These are phyloP conservation scores for Puccinia novopanici DNA, from an alignment of 1,284 basidiomycete species.

Conservation along the genomic window DNA sequence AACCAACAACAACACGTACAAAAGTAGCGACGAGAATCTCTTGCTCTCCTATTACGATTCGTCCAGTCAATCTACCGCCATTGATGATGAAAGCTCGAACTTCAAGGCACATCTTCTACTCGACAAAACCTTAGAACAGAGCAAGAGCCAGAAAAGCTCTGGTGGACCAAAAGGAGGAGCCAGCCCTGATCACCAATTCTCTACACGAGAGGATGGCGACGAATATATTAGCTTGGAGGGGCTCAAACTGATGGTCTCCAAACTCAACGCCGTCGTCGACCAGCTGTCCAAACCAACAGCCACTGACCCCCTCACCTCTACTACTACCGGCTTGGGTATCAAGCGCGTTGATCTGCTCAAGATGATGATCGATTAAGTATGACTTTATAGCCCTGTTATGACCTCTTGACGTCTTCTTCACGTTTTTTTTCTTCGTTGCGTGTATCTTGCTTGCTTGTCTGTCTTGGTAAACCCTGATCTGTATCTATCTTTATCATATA, in stretches of 20 bases:
- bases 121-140: background rate
- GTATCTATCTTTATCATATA: background rate
- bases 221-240: slow-evolving; percentile 13
- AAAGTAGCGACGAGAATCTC: background rate
- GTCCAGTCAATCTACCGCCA: slow-evolving; percentile 24
- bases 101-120: background rate
- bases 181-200: background rate
- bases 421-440: background rate
- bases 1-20: background rate
- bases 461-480: background rate
- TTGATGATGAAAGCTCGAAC: slow-evolving; percentile 17
- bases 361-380: slow-evolving; percentile 5
- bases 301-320: background rate
- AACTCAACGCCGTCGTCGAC: background rate
- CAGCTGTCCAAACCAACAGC: background rate
- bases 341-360: slow-evolving; percentile 13
- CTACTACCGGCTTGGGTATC: background rate
- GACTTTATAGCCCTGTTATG: background rate
- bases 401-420: background rate
- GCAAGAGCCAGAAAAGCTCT: slow-evolving; percentile 1
- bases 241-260: background rate
- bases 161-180: background rate
- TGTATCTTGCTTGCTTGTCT: background rate
- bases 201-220: background rate
- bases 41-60: slow-evolving; percentile 13